These are phyloP conservation scores for Senna tora DNA, from an alignment of 306 rosid species.

Conservation along the genomic window DNA sequence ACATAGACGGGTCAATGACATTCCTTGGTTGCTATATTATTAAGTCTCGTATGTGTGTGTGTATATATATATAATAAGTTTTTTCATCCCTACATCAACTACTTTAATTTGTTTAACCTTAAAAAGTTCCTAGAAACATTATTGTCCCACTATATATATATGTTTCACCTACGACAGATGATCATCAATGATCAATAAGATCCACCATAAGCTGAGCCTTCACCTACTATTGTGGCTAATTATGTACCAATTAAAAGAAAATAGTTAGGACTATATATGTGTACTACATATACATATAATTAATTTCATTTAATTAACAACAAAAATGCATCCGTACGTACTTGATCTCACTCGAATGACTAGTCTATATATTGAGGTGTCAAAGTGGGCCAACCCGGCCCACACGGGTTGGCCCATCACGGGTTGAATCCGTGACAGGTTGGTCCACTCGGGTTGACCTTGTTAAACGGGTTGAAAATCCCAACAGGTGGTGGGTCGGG, in stretches of 20 bases:
- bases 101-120: conserved; percentile 39
- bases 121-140: conserved; percentile 33
- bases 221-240: conserved; percentile 17
- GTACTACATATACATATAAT: too few relatives aligned
- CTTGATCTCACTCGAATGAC: too few relatives aligned
- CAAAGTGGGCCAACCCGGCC: too few relatives aligned
- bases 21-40: conserved; percentile 37
- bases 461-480: too few relatives aligned
- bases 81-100: conserved; percentile 19
- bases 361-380: too few relatives aligned
- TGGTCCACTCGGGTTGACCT: too few relatives aligned
- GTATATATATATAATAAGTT: too few relatives aligned
- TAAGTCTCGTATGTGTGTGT: background rate
- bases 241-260: background rate
- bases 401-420: too few relatives aligned
- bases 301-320: too few relatives aligned
- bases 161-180: background rate
- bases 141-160: conserved; percentile 9
- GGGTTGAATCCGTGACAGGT: too few relatives aligned
- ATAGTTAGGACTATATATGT: background rate
- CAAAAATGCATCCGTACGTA: too few relatives aligned
- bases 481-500: too few relatives aligned
- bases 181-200: background rate
- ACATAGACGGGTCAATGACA: conserved; percentile 43
- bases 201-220: background rate